phyloP scores from a whole-genome alignment of 768 basidiomycete species.

The Auricularia sp. region DNA sequence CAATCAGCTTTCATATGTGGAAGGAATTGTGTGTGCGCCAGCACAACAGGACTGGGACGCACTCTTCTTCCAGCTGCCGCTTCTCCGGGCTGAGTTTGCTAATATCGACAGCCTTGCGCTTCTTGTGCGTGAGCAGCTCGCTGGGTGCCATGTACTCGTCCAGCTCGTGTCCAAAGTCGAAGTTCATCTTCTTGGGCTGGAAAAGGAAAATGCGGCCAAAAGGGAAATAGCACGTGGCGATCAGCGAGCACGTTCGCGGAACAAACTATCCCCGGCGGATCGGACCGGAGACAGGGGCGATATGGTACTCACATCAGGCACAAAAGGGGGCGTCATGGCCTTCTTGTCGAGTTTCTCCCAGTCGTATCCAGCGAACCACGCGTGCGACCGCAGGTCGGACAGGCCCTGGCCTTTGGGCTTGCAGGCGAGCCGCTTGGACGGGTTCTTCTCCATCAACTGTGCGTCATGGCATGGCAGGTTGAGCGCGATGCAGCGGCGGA shows the following conservation, averaged over 20 bases:
- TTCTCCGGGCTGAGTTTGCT: constrained; percentile 87
- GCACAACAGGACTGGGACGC: constrained; percentile 17
- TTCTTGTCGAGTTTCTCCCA: constrained; percentile 71
- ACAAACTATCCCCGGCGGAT: too few relatives aligned
- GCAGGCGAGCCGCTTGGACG: constrained; percentile 71
- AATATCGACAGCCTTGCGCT: constrained; percentile 78
- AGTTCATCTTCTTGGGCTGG: constrained; percentile 94
- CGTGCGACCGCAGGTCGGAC: constrained; percentile 67
- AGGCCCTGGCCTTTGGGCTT: constrained; percentile 57
- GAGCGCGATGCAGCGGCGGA: not conserved
- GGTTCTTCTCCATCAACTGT: constrained; percentile 80
- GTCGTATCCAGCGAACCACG: constrained; percentile 76
- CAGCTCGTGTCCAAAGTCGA: constrained; percentile 93
- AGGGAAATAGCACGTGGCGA: not conserved
- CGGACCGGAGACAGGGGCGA: not conserved
- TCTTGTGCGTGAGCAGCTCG: constrained; percentile 91
- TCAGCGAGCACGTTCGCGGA: not conserved
- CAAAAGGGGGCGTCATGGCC: constrained; percentile 62
- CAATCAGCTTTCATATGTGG: not conserved
- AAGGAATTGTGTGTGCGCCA: too few relatives aligned
- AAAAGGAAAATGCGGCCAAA: not conserved
- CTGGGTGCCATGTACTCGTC: constrained; percentile 97
- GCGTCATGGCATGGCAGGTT: not conserved
- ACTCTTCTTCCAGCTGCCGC: constrained; percentile 90
- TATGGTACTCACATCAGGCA: constrained; percentile 70